A percentile compares a stretch with the other conserved stretches of the same genome.
These are phyloP conservation scores for Aspergillus hiratsukae DNA, from an alignment of 2,329 filamentous ascomycete species.

Conservation along the genomic window DNA sequence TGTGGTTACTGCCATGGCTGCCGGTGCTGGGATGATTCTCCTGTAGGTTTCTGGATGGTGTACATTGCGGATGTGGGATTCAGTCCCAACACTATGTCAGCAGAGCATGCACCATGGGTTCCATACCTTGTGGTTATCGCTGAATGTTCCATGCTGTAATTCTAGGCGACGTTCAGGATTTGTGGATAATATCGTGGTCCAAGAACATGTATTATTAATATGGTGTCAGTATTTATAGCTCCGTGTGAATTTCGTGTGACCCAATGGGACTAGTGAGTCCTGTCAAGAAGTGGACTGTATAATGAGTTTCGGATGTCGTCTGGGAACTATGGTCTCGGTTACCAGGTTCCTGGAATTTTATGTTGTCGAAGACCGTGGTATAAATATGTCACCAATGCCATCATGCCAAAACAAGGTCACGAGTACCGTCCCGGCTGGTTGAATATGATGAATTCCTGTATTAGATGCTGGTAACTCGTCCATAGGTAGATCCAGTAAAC, in stretches of 20 bases:
- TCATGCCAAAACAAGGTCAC: not conserved
- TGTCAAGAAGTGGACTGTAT: not conserved
- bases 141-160: not conserved
- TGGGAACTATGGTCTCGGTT: too few species aligned
- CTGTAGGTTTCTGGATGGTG: slow-evolving; percentile 28
- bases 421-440: not conserved
- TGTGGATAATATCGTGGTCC: not conserved
- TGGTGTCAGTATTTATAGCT: not conserved
- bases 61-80: not conserved
- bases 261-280: not conserved
- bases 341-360: too few species aligned
- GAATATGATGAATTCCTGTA: not conserved
- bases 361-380: not conserved
- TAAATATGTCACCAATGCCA: not conserved
- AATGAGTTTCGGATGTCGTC: not conserved
- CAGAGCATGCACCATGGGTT: too few species aligned
- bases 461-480: not conserved
- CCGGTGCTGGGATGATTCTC: slow-evolving; percentile 41
- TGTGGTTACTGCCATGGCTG: slow-evolving; percentile 33
- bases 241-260: not conserved
- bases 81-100: too few species aligned
- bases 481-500: not conserved
- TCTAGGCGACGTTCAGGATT: not conserved
- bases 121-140: not conserved
- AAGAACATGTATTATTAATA: not conserved